Evolutionary conservation across 1,139 yeast genomes (phyloP), one percentile per base, ranked within the genome.

Genomic region (Pichia sp.): DNA sequence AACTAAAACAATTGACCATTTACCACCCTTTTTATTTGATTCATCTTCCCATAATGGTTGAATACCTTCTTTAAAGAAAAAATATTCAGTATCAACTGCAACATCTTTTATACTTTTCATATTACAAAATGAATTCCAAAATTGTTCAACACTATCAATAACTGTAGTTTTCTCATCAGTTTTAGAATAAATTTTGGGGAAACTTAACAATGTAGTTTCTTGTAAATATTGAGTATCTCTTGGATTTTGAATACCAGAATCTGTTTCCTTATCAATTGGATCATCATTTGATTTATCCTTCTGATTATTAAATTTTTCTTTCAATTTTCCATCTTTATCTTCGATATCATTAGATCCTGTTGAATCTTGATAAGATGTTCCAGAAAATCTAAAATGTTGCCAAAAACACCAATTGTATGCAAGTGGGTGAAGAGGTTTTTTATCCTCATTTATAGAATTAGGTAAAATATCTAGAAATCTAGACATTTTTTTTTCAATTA

Each of bases 31-130:
- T 36, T 70, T 61, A 54, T 79, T 79, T 42, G 69, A 65, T 2
- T 84, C 82, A 54, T 79, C 85, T 56, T 79, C 85, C 84, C 85
- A 79, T 43, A 77, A 75, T 17, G 86, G 86, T 52, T 73, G 74
- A 34, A 79, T 72, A 2, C 84, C 84, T 35, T 73, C 66, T 51
- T 77, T 75, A 61, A 80, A 79, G 14, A 79, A 59, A 47, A 77
- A 75, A 48, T 74, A 67, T 55, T 78, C 84, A 31, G 79, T 68
- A 22, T 81, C 80, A 44, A 67, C 64, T 15, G 72, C 68, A 44
- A 77, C 63, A 39, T 69, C 70, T 49, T 64, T 66, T 2, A 77
- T 64, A 33, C 68, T 67, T 45, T 71, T 69, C 47, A 79, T 60
- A 26, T 68, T 66, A 14, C 71, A 54, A 45, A 77, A 60, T 40